These are phyloP conservation scores for Argentina anserina DNA, from an alignment of 306 rosid genomes.

Conservation along the genomic window DNA sequence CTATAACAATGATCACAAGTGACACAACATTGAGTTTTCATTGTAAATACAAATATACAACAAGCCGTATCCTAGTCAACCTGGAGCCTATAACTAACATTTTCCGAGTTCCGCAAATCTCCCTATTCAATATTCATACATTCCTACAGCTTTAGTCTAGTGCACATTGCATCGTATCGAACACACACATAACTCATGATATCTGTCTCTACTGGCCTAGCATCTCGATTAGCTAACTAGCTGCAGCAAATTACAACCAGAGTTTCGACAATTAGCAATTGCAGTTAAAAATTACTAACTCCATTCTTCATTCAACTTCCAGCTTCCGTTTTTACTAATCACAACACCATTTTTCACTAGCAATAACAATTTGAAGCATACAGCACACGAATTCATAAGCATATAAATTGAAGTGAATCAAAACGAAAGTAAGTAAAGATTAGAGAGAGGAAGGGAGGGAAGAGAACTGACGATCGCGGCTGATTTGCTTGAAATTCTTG, in stretches of 20 bases:
- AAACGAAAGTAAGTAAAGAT: neutral
- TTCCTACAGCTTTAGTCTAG: neutral
- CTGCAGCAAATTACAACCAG: neutral
- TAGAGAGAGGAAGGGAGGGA: neutral
- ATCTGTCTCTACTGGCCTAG: neutral
- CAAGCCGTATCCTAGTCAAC: neutral
- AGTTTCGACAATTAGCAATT: neutral
- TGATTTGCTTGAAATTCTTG: constrained; percentile 55
- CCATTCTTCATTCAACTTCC: neutral
- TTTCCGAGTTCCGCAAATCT: neutral
- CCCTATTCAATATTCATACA: neutral
- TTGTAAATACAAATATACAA: too few species aligned
- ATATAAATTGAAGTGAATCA: neutral
- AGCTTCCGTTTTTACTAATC: neutral
- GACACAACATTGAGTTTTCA: too few species aligned
- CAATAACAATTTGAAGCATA: neutral
- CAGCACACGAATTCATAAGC: neutral
- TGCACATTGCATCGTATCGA: neutral
- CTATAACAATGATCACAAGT: too few species aligned
- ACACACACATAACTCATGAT: neutral
- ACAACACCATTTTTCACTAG: neutral
- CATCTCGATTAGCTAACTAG: neutral
- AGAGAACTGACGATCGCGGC: constrained; percentile 48
- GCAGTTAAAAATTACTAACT: neutral
- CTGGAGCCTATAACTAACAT: neutral